Base-by-base conservation (phyloP, 2,329 filamentous ascomycete genomes). In the Sarocladium kiliense region DNA sequence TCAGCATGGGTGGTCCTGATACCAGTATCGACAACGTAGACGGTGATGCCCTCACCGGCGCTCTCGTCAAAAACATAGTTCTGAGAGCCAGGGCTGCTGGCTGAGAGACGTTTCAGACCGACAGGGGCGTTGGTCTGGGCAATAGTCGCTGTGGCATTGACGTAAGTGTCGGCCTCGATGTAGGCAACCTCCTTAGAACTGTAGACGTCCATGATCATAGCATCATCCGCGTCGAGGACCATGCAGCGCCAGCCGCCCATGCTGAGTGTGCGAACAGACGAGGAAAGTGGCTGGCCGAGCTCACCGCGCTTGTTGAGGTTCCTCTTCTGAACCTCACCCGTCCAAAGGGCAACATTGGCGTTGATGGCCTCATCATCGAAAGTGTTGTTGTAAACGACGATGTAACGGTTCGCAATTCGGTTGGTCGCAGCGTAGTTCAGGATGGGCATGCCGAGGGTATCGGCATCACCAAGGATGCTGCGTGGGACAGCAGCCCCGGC, bases 11-110 rank as follows among this genome's bases (percentile, higher is more conserved):
- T 72, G 36, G 71, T 70, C 55, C 71, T 71, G 65, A 88, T 81
- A 60, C 85, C 85, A 5, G 84, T 87, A 68, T 88, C 85, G 39
- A 88, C 78, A 23, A 88, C 70, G 65, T 82, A 88, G 26, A 77
- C 78, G 21, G 79, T 85, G 61, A 82, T 79, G n/a, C 78, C 79
- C 59, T 74, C 56, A 30, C 81, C 81, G 21, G 76, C 77, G 12
- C 71, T 73, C 56, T 69, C 68, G 64, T 84, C 79, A 26, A 81
- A 84, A 53, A 77, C 61, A 64, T 72, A 72, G 14, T 62, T 60
- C 32, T 62, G 55, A 14, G 7, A 10, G 39, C 68, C 72, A 18
- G 68, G 58, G 12, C 63, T 51, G 23, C 68, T 60, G 64, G 77
- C 71, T 50, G 81, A 85, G 54, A 85, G 61, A 39, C 81, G 79